Percentiles rank a stretch among this genome's conserved stretches.
Conservation (phyloP, 345 rosid genomes). For the Eucalyptus lansdowneana region DNA sequence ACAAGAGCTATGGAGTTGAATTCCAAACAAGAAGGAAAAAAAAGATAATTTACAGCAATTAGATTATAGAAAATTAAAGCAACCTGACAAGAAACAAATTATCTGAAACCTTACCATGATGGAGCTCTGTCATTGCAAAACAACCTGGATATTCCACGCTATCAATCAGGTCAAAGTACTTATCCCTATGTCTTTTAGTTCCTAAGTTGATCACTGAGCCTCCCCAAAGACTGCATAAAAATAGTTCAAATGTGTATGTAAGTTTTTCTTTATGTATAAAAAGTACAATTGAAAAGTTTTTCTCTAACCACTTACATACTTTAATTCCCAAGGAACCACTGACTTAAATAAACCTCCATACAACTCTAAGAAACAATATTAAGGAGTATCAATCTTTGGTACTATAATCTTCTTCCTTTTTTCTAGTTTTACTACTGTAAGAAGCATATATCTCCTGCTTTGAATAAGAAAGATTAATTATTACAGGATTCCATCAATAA, state of each 20-base stretch:
- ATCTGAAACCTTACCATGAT: slow-evolving; percentile 52
- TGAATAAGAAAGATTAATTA: background rate
- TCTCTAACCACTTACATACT: background rate
- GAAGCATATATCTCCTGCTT: background rate
- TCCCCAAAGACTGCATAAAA: slow-evolving; percentile 86
- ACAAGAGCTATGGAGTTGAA: background rate
- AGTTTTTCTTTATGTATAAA: background rate
- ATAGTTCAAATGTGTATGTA: background rate
- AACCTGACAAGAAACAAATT: background rate
- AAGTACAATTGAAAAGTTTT: background rate
- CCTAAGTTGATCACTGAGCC: slow-evolving; percentile 91
- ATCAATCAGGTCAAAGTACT: slow-evolving; percentile 82
- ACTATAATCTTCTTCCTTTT: background rate
- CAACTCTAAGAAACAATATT: background rate
- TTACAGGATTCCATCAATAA: background rate
- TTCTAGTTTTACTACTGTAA: background rate
- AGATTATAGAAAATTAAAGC: background rate
- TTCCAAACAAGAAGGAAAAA: background rate
- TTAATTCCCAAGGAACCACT: background rate
- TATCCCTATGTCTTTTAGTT: slow-evolving; percentile 88
- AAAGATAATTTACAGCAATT: background rate
- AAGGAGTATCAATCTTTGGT: background rate
- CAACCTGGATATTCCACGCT: slow-evolving; percentile 84
- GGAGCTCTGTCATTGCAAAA: slow-evolving; percentile 99
- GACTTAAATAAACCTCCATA: background rate